phyloP scores from a whole-genome alignment of 352 stramenopile species.

The Salisapilia sapeloensis region DNA sequence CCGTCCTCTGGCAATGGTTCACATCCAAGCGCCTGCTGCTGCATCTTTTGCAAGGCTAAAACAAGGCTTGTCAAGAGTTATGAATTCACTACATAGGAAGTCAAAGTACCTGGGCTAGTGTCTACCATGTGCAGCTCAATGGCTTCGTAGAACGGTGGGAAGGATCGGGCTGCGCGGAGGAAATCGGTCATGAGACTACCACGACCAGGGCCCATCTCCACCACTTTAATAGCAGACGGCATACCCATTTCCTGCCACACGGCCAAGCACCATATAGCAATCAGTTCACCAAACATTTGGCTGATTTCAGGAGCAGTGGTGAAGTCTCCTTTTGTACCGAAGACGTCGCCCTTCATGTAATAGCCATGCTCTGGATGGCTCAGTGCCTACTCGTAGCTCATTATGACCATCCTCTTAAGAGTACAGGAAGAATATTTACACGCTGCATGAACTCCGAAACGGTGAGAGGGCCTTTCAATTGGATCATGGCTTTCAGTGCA shows the following conservation, averaged over 20 bases:
- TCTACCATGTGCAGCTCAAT: conserved; percentile 86
- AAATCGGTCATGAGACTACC: conserved; percentile 91
- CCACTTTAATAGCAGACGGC: conserved; percentile 57
- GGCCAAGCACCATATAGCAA: conserved; percentile 84
- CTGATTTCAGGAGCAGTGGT: conserved; percentile 89
- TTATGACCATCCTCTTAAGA: too few relatives aligned
- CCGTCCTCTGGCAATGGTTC: conserved; percentile 11
- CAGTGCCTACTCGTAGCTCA: conserved; percentile 49
- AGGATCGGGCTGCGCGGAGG: conserved; percentile 73
- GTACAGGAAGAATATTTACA: conserved; percentile 6
- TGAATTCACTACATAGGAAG: too few relatives aligned
- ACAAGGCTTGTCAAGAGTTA: too few relatives aligned
- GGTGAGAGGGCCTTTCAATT: conserved; percentile 84
- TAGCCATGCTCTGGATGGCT: conserved; percentile 88
- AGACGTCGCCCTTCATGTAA: conserved; percentile 90
- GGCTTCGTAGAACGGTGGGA: conserved; percentile 75
- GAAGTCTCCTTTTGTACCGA: conserved; percentile 85
- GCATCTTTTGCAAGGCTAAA: conserved; percentile 70
- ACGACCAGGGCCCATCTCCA: conserved; percentile 86
- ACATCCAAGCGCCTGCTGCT: conserved; percentile 72
- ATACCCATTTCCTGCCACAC: conserved; percentile 82
- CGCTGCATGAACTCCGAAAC: conserved; percentile 91
- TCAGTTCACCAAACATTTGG: conserved; percentile 88
- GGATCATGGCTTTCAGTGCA: conserved; percentile 81
- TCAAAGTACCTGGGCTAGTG: conserved; percentile 57